A percentile compares a stretch with the other conserved stretches of the same genome.
These are phyloP conservation scores for Nemania abortiva DNA, from an alignment of 2,329 filamentous ascomycete genomes.

Conservation along the genomic window DNA sequence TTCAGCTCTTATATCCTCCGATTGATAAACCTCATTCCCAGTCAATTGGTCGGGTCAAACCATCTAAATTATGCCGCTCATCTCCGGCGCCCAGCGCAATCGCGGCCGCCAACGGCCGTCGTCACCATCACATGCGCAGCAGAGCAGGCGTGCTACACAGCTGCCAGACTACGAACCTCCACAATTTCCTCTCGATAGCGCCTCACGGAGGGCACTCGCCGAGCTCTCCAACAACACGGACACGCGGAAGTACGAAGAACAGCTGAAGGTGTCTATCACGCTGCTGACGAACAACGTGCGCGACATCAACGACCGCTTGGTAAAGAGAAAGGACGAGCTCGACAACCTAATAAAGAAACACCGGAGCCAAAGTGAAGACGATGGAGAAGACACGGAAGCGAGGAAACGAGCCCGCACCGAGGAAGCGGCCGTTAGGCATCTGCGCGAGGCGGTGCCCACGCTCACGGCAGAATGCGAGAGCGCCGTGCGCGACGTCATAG, in stretches of 20 bases:
- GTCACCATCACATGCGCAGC: constrained; percentile 28
- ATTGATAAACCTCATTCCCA: background rate
- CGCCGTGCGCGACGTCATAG: constrained; percentile 62
- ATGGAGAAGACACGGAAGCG: constrained; percentile 46
- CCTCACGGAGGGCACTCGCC: constrained; percentile 55
- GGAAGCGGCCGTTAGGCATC: constrained; percentile 55
- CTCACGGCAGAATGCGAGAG: constrained; percentile 61
- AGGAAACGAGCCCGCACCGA: constrained; percentile 54
- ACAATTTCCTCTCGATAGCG: constrained; percentile 58
- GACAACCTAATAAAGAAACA: constrained; percentile 49
- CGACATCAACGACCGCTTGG: constrained; percentile 62
- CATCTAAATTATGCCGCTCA: constrained; percentile 33
- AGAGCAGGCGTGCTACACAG: constrained; percentile 42
- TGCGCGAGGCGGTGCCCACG: constrained; percentile 56
- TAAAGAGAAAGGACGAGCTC: constrained; percentile 53
- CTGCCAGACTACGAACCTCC: constrained; percentile 66
- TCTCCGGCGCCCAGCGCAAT: constrained; percentile 36
- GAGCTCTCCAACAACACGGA: constrained; percentile 59
- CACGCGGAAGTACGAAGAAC: constrained; percentile 58
- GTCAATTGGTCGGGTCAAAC: background rate
- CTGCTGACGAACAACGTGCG: constrained; percentile 61
- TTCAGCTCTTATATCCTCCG: background rate
- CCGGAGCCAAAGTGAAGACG: constrained; percentile 45
- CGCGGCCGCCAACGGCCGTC: constrained; percentile 29
- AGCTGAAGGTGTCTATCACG: constrained; percentile 59